Conservation (phyloP, 129 eudicot species). For the Apium graveolens region DNA sequence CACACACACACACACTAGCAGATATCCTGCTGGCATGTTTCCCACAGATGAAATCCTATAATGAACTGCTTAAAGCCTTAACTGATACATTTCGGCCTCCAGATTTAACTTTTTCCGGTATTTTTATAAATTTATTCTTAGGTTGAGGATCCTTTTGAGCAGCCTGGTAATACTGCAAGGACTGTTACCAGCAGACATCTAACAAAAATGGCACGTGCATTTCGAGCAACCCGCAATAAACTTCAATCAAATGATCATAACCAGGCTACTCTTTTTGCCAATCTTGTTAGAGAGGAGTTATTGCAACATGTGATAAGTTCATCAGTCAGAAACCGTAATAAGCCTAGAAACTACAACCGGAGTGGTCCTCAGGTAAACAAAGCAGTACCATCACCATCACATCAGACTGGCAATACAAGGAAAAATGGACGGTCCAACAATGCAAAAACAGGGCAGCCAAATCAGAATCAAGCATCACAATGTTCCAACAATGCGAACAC, state of each 20-base stretch:
- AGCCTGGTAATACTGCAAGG: conserved; percentile 75
- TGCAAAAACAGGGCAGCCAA: conserved; percentile 25
- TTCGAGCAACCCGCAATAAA: conserved; percentile 34
- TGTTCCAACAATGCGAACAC: no score
- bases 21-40: no score
- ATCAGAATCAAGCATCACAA: no score
- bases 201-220: conserved; percentile 39
- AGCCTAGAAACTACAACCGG: conserved; percentile 7
- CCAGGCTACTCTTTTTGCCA: conserved; percentile 19
- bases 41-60: not conserved
- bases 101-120: not conserved
- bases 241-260: conserved; percentile 31
- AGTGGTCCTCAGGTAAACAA: conserved; percentile 20
- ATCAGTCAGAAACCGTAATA: conserved; percentile 15
- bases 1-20: conserved; percentile 10
- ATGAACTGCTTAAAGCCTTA: not conserved
- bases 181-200: conserved; percentile 44
- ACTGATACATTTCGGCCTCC: not conserved
- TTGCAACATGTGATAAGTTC: conserved; percentile 31
- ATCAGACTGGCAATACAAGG: conserved; percentile 24
- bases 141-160: conserved; percentile 98
- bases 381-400: conserved; percentile 18
- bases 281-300: conserved; percentile 37
- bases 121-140: conserved; percentile 12
- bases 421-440: conserved; percentile 18